These are phyloP conservation scores for Dacryopinax primogenitus DNA, from an alignment of 768 basidiomycete genomes.

Conservation along the genomic window DNA sequence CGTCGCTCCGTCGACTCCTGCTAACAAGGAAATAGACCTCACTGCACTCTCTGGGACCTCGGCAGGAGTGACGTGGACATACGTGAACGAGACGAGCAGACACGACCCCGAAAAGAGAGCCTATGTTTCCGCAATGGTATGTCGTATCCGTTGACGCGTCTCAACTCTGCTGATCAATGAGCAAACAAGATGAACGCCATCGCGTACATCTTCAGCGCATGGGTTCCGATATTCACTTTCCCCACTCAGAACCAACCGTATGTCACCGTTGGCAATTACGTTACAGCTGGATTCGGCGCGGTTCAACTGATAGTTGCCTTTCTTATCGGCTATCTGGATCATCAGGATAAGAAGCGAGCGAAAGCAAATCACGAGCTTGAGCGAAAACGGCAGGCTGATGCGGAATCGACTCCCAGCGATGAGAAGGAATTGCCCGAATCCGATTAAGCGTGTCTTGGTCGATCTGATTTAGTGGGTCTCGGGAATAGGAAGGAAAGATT, in stretches of 20 bases:
- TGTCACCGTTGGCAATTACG: slow-evolving; percentile 17
- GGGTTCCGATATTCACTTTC: slow-evolving; percentile 22
- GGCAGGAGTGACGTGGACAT: slow-evolving; percentile 18
- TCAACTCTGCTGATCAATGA: not conserved
- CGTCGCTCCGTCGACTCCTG: not conserved
- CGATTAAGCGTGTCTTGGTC: too few species aligned
- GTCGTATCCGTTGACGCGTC: not conserved
- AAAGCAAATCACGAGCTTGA: not conserved
- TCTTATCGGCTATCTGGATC: slow-evolving; percentile 17
- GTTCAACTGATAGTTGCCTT: slow-evolving; percentile 16
- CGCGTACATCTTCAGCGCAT: slow-evolving; percentile 20
- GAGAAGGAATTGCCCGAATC: not conserved
- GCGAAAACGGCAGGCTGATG: not conserved
- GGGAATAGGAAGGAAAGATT: too few species aligned
- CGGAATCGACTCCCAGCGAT: not conserved
- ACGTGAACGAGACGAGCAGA: slow-evolving; percentile 19
- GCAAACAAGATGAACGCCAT: slow-evolving; percentile 20
- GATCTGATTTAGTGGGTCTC: too few species aligned
- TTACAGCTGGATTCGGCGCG: slow-evolving; percentile 17
- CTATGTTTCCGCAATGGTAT: slow-evolving; percentile 20
- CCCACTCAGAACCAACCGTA: slow-evolving; percentile 20
- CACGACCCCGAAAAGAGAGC: slow-evolving; percentile 21
- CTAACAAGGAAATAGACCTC: slow-evolving; percentile 13
- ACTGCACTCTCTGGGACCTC: slow-evolving; percentile 14
- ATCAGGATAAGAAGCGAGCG: slow-evolving; percentile 2